phyloP scores from a whole-genome alignment of 1,139 yeast genomes.

The Schwanniomyces etchellsii region DNA sequence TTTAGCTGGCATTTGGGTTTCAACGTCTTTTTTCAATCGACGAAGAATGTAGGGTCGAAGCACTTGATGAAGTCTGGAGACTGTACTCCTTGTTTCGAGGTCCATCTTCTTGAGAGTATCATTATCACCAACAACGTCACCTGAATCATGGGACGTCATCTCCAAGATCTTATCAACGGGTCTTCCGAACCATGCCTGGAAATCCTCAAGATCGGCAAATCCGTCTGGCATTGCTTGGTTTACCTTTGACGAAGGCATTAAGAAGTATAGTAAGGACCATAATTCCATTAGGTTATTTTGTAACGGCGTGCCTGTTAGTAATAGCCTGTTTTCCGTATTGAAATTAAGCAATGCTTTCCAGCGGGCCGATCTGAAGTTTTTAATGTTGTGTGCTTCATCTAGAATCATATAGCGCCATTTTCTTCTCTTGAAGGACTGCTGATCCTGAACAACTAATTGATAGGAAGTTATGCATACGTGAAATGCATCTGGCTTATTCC shows the following conservation, averaged over 20 bases:
- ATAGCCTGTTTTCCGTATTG: constrained; percentile 80
- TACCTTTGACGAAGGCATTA: constrained; percentile 86
- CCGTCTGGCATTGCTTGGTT: constrained; percentile 85
- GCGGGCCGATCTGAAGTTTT: constrained; percentile 90
- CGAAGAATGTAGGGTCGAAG: constrained; percentile 87
- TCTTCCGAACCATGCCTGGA: constrained; percentile 96
- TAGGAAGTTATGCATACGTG: constrained; percentile 97
- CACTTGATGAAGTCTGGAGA: constrained; percentile 86
- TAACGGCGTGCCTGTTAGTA: constrained; percentile 92
- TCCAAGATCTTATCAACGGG: constrained; percentile 94
- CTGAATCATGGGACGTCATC: constrained; percentile 35
- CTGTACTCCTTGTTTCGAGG: constrained; percentile 78
- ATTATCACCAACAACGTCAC: constrained; percentile 41
- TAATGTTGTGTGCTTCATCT: constrained; percentile 98
- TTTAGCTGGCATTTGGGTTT: constrained; percentile 98
- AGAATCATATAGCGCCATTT: constrained; percentile 95
- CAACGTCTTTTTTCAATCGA: constrained; percentile 93
- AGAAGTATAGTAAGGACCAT: constrained; percentile 88
- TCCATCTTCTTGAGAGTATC: constrained; percentile 34
- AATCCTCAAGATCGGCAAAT: constrained; percentile 91
- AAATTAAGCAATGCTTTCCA: constrained; percentile 96
- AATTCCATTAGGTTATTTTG: constrained; percentile 89
- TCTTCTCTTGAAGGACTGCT: constrained; percentile 85
- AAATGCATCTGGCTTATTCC: constrained; percentile 95
- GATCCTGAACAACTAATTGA: constrained; percentile 95